phyloP scores from a whole-genome alignment of 495 filamentous ascomycete species.

The Talaromyces trachyspermus region DNA sequence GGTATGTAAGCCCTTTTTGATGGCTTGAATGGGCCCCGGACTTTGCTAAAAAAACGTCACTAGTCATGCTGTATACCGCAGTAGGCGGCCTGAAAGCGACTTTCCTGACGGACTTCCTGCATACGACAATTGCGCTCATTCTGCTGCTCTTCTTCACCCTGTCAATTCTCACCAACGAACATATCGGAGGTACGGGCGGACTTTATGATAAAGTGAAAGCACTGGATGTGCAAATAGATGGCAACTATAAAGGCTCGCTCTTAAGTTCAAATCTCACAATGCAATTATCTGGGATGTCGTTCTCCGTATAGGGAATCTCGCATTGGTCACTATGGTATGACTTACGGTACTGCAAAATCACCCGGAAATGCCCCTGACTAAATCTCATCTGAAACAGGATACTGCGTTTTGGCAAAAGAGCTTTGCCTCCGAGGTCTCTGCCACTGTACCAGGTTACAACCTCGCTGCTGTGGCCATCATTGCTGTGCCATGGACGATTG shows the following conservation, averaged over 20 bases:
- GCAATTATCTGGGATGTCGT: slow-evolving; percentile 43
- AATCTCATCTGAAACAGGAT: no score
- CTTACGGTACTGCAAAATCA: no score
- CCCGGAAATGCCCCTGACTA: no score
- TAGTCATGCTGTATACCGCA: slow-evolving; percentile 30
- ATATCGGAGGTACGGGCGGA: slow-evolving; percentile 24
- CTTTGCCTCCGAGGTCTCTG: slow-evolving; percentile 35
- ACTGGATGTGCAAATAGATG: slow-evolving; percentile 26
- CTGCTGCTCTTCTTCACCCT: slow-evolving; percentile 35
- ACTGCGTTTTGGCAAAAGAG: slow-evolving; percentile 49
- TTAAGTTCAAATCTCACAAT: slow-evolving; percentile 44
- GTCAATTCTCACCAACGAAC: slow-evolving; percentile 23
- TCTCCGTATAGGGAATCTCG: slow-evolving; percentile 41
- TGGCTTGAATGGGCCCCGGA: neutral
- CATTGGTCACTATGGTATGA: slow-evolving; percentile 45
- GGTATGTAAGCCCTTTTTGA: slow-evolving; percentile 21
- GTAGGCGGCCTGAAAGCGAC: slow-evolving; percentile 36
- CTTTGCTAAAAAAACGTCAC: neutral
- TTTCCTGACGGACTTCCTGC: slow-evolving; percentile 33
- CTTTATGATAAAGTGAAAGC: slow-evolving; percentile 32
- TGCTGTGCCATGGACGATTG: slow-evolving; percentile 43
- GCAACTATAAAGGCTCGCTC: slow-evolving; percentile 41
- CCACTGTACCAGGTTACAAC: slow-evolving; percentile 37
- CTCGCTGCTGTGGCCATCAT: slow-evolving; percentile 39
- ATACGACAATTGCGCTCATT: slow-evolving; percentile 31